Evolutionary conservation across 2,329 filamentous ascomycete genomes (phyloP).

Genomic region (Venturiaceae sp.): DNA sequence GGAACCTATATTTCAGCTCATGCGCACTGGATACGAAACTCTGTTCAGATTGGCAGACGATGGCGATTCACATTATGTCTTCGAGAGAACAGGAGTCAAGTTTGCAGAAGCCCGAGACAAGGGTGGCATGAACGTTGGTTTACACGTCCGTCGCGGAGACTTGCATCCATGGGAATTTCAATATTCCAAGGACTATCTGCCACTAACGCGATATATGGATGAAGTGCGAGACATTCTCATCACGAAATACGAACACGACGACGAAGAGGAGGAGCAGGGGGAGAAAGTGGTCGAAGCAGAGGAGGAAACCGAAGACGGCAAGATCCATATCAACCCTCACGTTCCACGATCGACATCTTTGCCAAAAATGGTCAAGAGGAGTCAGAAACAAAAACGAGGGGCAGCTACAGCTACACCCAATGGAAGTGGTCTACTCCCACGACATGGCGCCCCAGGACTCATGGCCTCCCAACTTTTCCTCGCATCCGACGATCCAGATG

Average conservation of each 20-base stretch:
- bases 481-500: slow-evolving; percentile 72
- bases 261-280: slow-evolving; percentile 25
- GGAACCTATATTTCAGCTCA: slow-evolving; percentile 56
- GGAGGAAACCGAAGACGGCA: slow-evolving; percentile 11
- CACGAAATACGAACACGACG: slow-evolving; percentile 26
- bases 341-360: not conserved
- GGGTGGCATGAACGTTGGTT: slow-evolving; percentile 51
- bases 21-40: slow-evolving; percentile 60
- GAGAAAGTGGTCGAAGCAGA: slow-evolving; percentile 29
- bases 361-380: not conserved
- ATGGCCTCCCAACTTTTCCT: slow-evolving; percentile 44
- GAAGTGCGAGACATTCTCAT: slow-evolving; percentile 46
- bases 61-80: slow-evolving; percentile 17
- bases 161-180: slow-evolving; percentile 67
- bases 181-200: slow-evolving; percentile 69
- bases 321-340: slow-evolving; percentile 15
- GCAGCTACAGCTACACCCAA: not conserved
- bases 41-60: slow-evolving; percentile 64
- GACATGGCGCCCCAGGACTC: slow-evolving; percentile 8
- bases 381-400: not conserved
- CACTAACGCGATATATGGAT: slow-evolving; percentile 56
- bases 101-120: slow-evolving; percentile 24
- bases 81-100: slow-evolving; percentile 48
- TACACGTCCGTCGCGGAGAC: slow-evolving; percentile 76
- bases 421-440: slow-evolving; percentile 1